These are phyloP conservation scores for Polyporus arcularius DNA, from an alignment of 768 basidiomycete species.

Conservation along the genomic window DNA sequence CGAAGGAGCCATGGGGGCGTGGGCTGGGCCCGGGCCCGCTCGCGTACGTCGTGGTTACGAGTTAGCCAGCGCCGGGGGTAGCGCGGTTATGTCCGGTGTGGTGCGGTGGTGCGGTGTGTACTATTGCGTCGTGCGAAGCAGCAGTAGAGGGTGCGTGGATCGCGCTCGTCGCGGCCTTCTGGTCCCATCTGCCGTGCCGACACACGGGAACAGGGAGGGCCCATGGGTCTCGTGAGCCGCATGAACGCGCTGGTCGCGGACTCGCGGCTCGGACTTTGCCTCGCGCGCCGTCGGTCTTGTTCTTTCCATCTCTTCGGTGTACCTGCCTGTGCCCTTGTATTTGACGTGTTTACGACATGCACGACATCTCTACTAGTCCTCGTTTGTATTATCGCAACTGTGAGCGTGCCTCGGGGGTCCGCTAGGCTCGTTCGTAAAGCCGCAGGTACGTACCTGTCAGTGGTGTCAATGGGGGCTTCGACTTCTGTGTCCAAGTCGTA, in stretches of 20 bases:
- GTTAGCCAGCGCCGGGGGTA: constrained; percentile 13
- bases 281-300: not conserved
- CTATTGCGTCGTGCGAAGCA: not conserved
- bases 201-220: not conserved
- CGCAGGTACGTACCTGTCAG: not conserved
- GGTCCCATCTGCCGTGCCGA: not conserved
- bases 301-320: not conserved
- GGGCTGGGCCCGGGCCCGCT: constrained; percentile 13
- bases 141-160: not conserved
- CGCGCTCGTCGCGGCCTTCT: not conserved
- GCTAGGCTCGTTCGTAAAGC: not conserved
- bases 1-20: not conserved
- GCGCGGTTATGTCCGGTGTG: constrained; percentile 17
- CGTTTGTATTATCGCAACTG: not conserved
- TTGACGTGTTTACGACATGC: not conserved
- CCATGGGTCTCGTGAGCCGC: not conserved
- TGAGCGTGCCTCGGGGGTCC: not conserved
- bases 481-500: not conserved
- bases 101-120: not conserved
- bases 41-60: constrained; percentile 8
- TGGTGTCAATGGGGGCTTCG: not conserved
- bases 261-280: not conserved
- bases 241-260: not conserved
- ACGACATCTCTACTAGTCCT: not conserved
- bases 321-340: not conserved